phyloP scores from a whole-genome alignment of 805 yeast species.

The Brettanomyces sp. region DNA sequence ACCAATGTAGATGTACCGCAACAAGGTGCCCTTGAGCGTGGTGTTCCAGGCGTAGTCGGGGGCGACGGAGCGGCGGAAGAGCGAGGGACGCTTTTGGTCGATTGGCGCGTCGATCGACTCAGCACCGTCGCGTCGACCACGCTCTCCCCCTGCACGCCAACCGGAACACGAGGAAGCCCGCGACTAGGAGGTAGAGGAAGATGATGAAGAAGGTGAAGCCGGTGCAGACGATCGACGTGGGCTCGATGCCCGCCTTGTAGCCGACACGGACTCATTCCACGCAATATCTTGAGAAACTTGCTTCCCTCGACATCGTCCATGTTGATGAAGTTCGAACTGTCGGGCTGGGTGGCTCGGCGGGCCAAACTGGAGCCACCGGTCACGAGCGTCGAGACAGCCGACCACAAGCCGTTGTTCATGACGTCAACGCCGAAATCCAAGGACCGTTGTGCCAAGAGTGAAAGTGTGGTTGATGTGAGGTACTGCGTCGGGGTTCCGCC shows the following conservation, averaged over 20 bases:
- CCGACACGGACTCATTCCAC: slow-evolving; percentile 88
- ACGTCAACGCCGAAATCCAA: slow-evolving; percentile 16
- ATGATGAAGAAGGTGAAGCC: slow-evolving; percentile 81
- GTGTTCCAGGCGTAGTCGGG: slow-evolving; percentile 48
- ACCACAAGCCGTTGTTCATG: slow-evolving; percentile 7
- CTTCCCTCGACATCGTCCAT: slow-evolving; percentile 39
- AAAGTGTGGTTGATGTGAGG: slow-evolving; percentile 49
- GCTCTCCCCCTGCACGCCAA: slow-evolving; percentile 28
- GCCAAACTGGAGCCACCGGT: not conserved
- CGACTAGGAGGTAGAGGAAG: slow-evolving; percentile 64
- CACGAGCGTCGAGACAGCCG: slow-evolving; percentile 9
- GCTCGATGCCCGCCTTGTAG: slow-evolving; percentile 66
- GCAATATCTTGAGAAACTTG: slow-evolving; percentile 50
- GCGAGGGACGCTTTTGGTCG: slow-evolving; percentile 1
- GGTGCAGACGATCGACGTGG: slow-evolving; percentile 73
- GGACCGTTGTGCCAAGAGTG: slow-evolving; percentile 71
- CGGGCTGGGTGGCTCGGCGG: not conserved
- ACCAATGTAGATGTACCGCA: slow-evolving; percentile 75
- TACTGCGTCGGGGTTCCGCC: slow-evolving; percentile 78
- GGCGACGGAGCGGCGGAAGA: slow-evolving; percentile 1
- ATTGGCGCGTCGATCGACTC: slow-evolving; percentile 9
- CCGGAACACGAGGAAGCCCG: slow-evolving; percentile 46
- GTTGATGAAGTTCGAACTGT: slow-evolving; percentile 4
- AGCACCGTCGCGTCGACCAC: not conserved
- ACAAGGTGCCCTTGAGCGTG: slow-evolving; percentile 68